These are phyloP conservation scores for Citrullus mucosospermus DNA, from an alignment of 306 rosid species.

Conservation along the genomic window DNA sequence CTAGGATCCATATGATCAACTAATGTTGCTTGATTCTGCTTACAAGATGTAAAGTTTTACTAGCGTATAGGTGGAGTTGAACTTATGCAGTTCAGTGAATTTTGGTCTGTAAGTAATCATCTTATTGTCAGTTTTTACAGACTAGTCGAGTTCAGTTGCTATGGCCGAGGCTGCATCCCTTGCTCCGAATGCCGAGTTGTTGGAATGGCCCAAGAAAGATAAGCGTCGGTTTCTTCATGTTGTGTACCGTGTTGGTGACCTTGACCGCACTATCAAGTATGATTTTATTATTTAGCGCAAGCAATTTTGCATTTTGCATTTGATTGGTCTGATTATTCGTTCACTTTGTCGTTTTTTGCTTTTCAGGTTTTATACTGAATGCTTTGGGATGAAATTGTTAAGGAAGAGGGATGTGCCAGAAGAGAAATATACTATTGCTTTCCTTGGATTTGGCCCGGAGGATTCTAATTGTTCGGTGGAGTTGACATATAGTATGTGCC, in stretches of 20 bases:
- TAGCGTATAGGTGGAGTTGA: background rate
- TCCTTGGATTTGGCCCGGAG: constrained; percentile 84
- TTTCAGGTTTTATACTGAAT: constrained; percentile 75
- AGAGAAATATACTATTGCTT: constrained; percentile 83
- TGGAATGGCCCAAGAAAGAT: constrained; percentile 86
- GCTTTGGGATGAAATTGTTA: constrained; percentile 73
- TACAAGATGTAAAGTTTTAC: background rate
- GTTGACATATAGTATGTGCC: constrained; percentile 69
- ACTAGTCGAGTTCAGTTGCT: background rate
- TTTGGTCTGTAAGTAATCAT: background rate
- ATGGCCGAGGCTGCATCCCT: constrained; percentile 69
- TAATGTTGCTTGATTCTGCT: background rate
- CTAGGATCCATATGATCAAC: background rate
- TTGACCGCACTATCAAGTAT: constrained; percentile 89
- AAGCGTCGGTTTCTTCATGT: constrained; percentile 78
- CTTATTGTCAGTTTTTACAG: background rate
- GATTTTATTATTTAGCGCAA: background rate
- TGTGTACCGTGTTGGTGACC: constrained; percentile 96
- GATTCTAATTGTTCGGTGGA: constrained; percentile 70
- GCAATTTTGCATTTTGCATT: background rate
- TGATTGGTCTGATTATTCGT: background rate
- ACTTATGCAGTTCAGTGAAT: background rate
- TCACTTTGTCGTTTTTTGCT: background rate
- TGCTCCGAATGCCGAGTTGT: constrained; percentile 42
- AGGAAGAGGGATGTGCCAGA: constrained; percentile 80